A percentile compares a stretch with the other conserved stretches of the same genome.
phyloP scores from a whole-genome alignment of 2,329 filamentous ascomycete species.

The Penicillium sp. region DNA sequence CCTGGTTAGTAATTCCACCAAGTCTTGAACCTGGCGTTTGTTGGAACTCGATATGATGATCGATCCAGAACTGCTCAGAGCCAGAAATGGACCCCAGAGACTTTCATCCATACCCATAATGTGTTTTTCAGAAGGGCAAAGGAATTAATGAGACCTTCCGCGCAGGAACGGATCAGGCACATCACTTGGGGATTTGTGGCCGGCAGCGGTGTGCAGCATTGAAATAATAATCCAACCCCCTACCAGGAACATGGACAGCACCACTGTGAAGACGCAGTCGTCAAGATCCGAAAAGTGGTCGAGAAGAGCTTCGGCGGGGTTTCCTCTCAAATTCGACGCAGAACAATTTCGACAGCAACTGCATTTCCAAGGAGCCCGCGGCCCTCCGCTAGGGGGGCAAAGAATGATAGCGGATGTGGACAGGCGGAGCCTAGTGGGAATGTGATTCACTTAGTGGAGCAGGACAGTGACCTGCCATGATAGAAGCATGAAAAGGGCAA shows the following conservation, averaged over 20 bases:
- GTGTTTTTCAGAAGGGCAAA: not conserved
- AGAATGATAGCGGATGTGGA: slow-evolving; percentile 9
- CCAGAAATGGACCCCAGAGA: not conserved
- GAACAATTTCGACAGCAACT: slow-evolving; percentile 7
- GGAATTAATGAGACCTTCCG: not conserved
- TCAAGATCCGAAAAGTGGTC: not conserved
- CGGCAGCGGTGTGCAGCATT: slow-evolving; percentile 4
- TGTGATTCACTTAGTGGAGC: slow-evolving; percentile 1
- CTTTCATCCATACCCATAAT: not conserved
- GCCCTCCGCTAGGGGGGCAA: not conserved
- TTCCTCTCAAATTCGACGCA: slow-evolving; percentile 13
- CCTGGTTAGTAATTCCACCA: not conserved
- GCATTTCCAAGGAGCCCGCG: not conserved
- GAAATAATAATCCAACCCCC: not conserved
- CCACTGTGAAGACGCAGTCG: no score
- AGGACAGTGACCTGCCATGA: not conserved
- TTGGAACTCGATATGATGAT: not conserved
- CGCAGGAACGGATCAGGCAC: not conserved
- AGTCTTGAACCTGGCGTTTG: not conserved
- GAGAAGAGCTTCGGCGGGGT: not conserved
- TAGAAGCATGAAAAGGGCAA: not conserved
- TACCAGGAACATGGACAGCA: not conserved
- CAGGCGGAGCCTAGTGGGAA: slow-evolving; percentile 9
- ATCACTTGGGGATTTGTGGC: no score
- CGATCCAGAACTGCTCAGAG: not conserved